These are phyloP conservation scores for Trametes polyzona DNA, from an alignment of 1,284 basidiomycete species.

Conservation along the genomic window DNA sequence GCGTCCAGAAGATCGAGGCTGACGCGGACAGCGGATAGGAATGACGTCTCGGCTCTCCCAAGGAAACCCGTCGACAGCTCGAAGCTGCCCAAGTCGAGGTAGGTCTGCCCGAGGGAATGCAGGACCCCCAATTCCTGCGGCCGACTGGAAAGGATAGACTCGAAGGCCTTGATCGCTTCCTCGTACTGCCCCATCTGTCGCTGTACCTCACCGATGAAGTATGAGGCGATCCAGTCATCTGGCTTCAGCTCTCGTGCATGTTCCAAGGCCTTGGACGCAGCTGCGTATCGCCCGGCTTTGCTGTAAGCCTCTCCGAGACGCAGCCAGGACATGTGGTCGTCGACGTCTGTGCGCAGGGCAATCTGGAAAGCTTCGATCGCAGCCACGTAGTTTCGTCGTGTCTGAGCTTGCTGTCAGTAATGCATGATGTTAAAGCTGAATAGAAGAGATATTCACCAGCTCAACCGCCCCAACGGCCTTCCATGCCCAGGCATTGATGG, in stretches of 20 bases:
- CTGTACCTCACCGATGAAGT: slow-evolving; percentile 87
- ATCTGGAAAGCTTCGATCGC: slow-evolving; percentile 91
- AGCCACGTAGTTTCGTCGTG: slow-evolving; percentile 71
- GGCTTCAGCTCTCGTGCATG: slow-evolving; percentile 74
- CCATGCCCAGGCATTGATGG: slow-evolving; percentile 96
- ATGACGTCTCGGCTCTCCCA: slow-evolving; percentile 75
- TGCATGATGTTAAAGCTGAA: neutral
- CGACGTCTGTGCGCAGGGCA: slow-evolving; percentile 80
- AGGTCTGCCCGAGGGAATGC: slow-evolving; percentile 75
- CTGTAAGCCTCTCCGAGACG: slow-evolving; percentile 93
- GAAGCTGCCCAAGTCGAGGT: slow-evolving; percentile 72
- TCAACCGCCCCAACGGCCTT: slow-evolving; percentile 95
- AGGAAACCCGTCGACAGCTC: slow-evolving; percentile 75
- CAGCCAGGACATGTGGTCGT: slow-evolving; percentile 85
- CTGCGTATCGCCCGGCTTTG: slow-evolving; percentile 85
- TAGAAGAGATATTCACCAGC: slow-evolving; percentile 63
- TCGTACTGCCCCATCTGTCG: slow-evolving; percentile 78
- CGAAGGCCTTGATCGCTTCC: slow-evolving; percentile 75
- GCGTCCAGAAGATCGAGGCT: slow-evolving; percentile 60
- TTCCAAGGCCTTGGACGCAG: slow-evolving; percentile 87
- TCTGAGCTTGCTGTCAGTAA: slow-evolving; percentile 46
- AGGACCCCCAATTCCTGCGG: slow-evolving; percentile 75
- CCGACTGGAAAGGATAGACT: slow-evolving; percentile 57
- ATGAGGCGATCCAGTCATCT: slow-evolving; percentile 84
- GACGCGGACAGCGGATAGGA: slow-evolving; percentile 60